Evolutionary conservation across 2,329 filamentous ascomycete genomes (phyloP), one percentile per base, ranked within the genome.

Genomic region (Helicocarpus griseus): DNA sequence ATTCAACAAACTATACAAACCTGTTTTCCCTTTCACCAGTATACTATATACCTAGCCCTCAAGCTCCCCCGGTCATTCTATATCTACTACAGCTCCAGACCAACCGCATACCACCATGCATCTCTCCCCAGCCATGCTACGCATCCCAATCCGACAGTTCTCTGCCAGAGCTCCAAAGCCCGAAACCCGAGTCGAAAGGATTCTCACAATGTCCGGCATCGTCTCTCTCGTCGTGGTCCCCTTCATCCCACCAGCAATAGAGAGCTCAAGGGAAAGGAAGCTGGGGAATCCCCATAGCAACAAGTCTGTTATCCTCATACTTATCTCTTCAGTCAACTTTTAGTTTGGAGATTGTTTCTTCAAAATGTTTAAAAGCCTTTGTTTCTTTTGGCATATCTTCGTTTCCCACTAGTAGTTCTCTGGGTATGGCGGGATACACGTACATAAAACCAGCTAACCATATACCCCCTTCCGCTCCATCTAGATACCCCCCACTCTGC

Each of bases 221-320:
- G 60, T 68, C 38, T 69, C 70, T 1, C 69, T 67, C 1, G 70
- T 74, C 19, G 63, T 73, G 17, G 59, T 74, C 4, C 72, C 72
- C 4, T 74, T 74, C 54, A 66, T 74, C 2, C 72, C 72, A 26
- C 72, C 72, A 5, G 72, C 72, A 4, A 61, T 74, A 9, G 71
- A 73, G 54, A 73, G 71, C 53, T 71, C 69, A 31, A 65, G 69
- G 31, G 67, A 72, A 55, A 65, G 63, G 55, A 69, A 64, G 40
- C 61, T 61, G 11, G 67, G 66, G 31, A 67, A 64, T 45, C 63
- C 68, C 13, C 66, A 66, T 56, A 61, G 63, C 43, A 51, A 52
- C 35, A 49, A 50, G 55, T 57, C 48, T 31, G 24, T 46, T 26
- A 4, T 24, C 21, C 6, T 5, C n/a, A 38, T 22, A 13, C 11